Base-by-base conservation (phyloP, 2,329 filamentous ascomycete genomes). In the Microsporum audouinii region DNA sequence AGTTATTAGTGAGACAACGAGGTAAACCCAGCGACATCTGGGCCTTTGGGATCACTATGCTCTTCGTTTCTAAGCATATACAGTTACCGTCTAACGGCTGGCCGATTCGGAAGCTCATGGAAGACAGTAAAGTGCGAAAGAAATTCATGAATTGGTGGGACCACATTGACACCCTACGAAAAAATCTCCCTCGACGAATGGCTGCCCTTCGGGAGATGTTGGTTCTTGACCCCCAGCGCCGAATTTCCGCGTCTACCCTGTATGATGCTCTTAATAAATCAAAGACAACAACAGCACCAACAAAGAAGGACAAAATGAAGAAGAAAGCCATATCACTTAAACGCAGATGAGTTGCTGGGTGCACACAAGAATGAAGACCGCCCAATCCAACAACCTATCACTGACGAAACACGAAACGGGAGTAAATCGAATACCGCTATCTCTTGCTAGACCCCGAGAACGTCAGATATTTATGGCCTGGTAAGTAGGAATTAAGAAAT, bases 21-120 rank as follows among this genome's bases (percentile, higher is more conserved):
- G 55, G 55, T 31, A 57, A 34, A 14, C 36, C 55, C 10, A 57
- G 55, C 12, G 55, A 57, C 39, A 57, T 57, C 36, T 57, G 55
- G 55, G 55, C 55, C 10, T 57, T 57, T 43, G 55, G 55, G 8
- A 14, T 57, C 29, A 43, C 39, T 17, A 57, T 57, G 55, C 55
- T 57, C 27, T 57, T 57, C 41, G 55, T 57, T 43, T 29, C 41
- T 4, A 57, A 29, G 17, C 17, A 43, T 7, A 43, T 57, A 14
- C 36, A 31, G 12, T 29, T 57, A 34, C 55, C 55, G 4, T 43
- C 36, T 29, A 39, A 57, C 27, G 39, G 39, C 38, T 57, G 55
- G 55, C 55, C 36, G n/a, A 43, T 57, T 43, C 55, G 34, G 29
- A 43, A 17, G 8, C 17, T 57, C 55, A 41, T 33, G 34, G 36